Conservation (phyloP, 1,139 yeast genomes). For the Hansenula lynferdii region DNA sequence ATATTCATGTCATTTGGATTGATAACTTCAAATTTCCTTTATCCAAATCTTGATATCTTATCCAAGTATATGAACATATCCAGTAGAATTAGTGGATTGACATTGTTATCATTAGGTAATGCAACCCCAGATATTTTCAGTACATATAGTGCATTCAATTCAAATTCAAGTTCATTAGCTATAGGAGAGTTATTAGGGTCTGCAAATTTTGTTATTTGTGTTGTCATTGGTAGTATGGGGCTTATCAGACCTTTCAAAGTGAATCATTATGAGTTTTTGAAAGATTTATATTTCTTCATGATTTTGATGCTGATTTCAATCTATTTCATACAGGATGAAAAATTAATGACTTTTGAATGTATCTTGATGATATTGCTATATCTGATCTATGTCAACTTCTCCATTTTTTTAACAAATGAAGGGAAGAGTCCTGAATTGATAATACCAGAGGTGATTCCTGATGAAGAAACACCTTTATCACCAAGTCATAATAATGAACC, state of each 20-base stretch:
- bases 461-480: conserved; percentile 4
- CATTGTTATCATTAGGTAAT: conserved; percentile 85
- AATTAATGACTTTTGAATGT: conserved; percentile 43
- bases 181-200: conserved; percentile 88
- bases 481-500: too few species aligned
- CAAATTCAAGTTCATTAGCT: conserved; percentile 70
- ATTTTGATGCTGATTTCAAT: conserved; percentile 35
- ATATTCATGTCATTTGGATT: conserved; percentile 60
- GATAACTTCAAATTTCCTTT: conserved; percentile 70
- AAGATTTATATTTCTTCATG: conserved; percentile 34
- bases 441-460: conserved; percentile 1
- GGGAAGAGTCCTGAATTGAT: conserved; percentile 4
- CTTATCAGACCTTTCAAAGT: conserved; percentile 63
- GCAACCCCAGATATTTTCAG: conserved; percentile 89
- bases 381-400: conserved; percentile 31
- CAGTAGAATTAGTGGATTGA: conserved; percentile 81
- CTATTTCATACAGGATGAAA: conserved; percentile 45
- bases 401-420: conserved; percentile 19
- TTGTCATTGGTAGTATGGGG: conserved; percentile 74
- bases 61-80: conserved; percentile 58
- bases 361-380: conserved; percentile 37
- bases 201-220: conserved; percentile 69
- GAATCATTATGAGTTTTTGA: conserved; percentile 33
- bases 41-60: conserved; percentile 66
- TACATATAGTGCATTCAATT: conserved; percentile 73